These are phyloP conservation scores for Borealophlyctis nickersoniae DNA, from an alignment of 192 early-diverging fungal species.

Conservation along the genomic window DNA sequence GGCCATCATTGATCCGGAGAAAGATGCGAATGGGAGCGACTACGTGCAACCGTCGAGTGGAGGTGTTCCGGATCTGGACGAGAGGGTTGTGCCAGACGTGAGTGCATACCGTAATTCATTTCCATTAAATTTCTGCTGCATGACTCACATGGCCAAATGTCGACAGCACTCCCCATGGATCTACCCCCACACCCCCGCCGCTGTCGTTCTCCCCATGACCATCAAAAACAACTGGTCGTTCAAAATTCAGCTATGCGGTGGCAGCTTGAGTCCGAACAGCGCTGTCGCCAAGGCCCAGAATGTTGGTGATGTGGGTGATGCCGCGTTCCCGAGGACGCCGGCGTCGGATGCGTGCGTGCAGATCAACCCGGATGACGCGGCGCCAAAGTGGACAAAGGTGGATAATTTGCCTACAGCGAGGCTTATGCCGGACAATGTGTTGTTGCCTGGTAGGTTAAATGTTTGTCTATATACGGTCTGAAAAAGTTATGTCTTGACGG, in stretches of 20 bases:
- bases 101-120: no score
- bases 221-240: conserved; percentile 17
- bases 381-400: conserved; percentile 21
- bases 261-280: conserved; percentile 12
- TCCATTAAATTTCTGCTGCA: no score
- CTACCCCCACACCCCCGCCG: conserved; percentile 35
- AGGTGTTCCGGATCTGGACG: no score
- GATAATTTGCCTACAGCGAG: conserved; percentile 20
- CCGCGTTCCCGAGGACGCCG: background rate
- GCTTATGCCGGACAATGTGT: conserved; percentile 33
- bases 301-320: background rate
- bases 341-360: conserved; percentile 18
- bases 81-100: no score
- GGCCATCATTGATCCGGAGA: conserved; percentile 5
- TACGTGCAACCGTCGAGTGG: no score
- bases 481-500: background rate
- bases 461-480: background rate
- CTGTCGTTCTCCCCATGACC: conserved; percentile 29
- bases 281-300: background rate
- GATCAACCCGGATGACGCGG: conserved; percentile 23
- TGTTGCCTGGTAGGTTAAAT: conserved; percentile 30
- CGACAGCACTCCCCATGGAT: conserved; percentile 18
- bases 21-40: no score
- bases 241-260: conserved; percentile 33
- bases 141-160: no score